Evolutionary conservation across 1,139 yeast genomes (phyloP).

Genomic region (Suhomyces bokatorum): DNA sequence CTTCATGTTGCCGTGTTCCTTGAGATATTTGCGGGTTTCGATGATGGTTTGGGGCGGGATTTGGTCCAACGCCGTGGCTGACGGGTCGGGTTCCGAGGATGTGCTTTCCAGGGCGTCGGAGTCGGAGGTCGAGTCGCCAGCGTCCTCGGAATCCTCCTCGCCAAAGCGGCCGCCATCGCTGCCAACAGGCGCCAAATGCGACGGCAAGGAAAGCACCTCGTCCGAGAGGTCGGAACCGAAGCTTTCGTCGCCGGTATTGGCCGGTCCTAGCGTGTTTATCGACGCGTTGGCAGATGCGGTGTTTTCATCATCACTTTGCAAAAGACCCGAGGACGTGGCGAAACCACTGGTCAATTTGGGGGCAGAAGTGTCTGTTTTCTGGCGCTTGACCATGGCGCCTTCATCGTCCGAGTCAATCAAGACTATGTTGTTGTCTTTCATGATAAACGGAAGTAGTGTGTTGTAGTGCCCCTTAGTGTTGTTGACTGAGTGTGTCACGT

Average conservation of each 20-base stretch:
- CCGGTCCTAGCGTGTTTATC: background rate
- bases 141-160: conserved; percentile 3
- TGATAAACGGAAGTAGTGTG: background rate
- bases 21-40: conserved; percentile 58
- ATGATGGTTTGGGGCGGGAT: conserved; percentile 20
- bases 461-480: conserved; percentile 2
- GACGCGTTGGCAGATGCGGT: conserved; percentile 7
- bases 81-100: conserved; percentile 3
- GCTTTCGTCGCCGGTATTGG: background rate
- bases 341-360: conserved; percentile 15
- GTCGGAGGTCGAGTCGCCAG: background rate
- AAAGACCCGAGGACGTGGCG: conserved; percentile 11
- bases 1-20: conserved; percentile 57
- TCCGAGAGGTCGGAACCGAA: conserved; percentile 5
- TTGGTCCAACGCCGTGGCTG: conserved; percentile 10
- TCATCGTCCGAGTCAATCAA: conserved; percentile 22
- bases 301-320: conserved; percentile 12
- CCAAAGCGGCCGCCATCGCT: conserved; percentile 4
- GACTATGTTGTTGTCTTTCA: conserved; percentile 17
- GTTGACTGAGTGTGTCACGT: background rate
- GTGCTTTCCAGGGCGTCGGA: background rate
- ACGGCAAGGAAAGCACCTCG: conserved; percentile 10
- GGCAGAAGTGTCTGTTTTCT: conserved; percentile 8
- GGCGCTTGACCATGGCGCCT: conserved; percentile 13
- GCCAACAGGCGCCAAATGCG: conserved; percentile 10